Conservation (phyloP, 495 filamentous ascomycete genomes). For the Penicillium cataractarum region DNA sequence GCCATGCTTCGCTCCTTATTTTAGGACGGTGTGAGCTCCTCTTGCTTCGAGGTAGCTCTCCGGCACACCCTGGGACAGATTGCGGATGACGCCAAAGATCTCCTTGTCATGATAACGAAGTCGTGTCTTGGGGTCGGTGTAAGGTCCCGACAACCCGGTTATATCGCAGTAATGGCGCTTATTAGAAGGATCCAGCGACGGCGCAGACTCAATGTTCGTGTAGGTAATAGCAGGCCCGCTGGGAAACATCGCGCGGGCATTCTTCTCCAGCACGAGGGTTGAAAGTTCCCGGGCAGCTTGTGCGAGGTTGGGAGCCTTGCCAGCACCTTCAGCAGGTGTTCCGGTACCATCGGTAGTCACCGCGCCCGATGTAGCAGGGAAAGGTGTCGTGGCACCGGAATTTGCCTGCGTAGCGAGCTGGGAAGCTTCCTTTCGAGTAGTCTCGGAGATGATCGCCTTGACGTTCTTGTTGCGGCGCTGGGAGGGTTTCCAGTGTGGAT, state of each 20-base stretch:
- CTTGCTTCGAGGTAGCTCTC: constrained; percentile 88
- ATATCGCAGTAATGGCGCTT: constrained; percentile 90
- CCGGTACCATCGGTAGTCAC: constrained; percentile 51
- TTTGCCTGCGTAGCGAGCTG: constrained; percentile 79
- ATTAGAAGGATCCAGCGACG: constrained; percentile 73
- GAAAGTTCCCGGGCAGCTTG: constrained; percentile 83
- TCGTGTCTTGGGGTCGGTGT: constrained; percentile 91
- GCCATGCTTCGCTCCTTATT: constrained; percentile 52
- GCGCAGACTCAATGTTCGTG: constrained; percentile 91
- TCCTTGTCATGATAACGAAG: constrained; percentile 88
- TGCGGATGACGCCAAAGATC: constrained; percentile 79
- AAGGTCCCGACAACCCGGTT: constrained; percentile 84
- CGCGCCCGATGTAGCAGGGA: constrained; percentile 55
- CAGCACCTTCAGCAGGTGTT: constrained; percentile 60
- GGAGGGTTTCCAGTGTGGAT: constrained; percentile 83
- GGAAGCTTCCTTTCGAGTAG: constrained; percentile 78
- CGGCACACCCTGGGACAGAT: constrained; percentile 72
- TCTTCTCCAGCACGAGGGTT: constrained; percentile 82
- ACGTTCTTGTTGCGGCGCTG: constrained; percentile 97
- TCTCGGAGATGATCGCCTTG: constrained; percentile 94
- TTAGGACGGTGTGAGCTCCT: constrained; percentile 89
- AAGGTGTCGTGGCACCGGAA: constrained; percentile 77
- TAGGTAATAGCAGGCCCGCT: constrained; percentile 80
- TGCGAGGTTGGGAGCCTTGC: constrained; percentile 69
- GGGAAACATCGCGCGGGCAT: constrained; percentile 44